Evolutionary conservation across 2,329 filamentous ascomycete genomes (phyloP), one percentile per base, ranked within the genome.

Genomic region (Paraconiothyrium sp.): DNA sequence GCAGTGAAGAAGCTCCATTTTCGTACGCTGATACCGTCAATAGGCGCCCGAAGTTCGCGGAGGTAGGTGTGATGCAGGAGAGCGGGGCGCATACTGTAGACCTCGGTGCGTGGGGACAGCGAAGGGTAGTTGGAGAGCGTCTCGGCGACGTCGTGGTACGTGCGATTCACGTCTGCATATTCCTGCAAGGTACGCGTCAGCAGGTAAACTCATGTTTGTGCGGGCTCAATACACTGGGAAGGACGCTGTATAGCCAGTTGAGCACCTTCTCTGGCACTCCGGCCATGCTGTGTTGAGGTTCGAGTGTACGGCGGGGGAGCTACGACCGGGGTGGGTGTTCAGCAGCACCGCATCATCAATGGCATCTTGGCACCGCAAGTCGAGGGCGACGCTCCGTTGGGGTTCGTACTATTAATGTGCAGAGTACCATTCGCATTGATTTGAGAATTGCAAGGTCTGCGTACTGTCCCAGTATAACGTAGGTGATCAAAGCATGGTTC

Each of bases 241-340:
- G 82, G 59, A 97, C 90, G 80, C 92, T 95, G 81, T 97, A 97
- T 6, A 98, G 89, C 94, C 94, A 98, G 81, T 93, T 94, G 74
- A 98, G 85, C 63, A 96, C 90, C 81, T 93, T 92, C 80, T 97
- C 93, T 72, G 92, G 91, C 76, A 97, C 92, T 71, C 89, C 88
- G 63, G 84, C 81, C 84, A 86, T 86, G 68, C 63, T 76, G 69
- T 52, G 52, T 51, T 64, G 60, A 65, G 61, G 63, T 67, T 65
- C 58, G 57, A 61, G 49, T 22, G 61, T 59, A 62, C 30, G 52
- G 71, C 67, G 72, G 72, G 73, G 72, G 67, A 71, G 69, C 67
- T 70, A 62, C 64, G 59, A 57, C 59, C 61, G 32, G 58, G 54
- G 64, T 59, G 58, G 35, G 44, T 27, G 30, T 48, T 59, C 52